Conservation (phyloP, 345 rosid genomes). For the Eucalyptus albens region DNA sequence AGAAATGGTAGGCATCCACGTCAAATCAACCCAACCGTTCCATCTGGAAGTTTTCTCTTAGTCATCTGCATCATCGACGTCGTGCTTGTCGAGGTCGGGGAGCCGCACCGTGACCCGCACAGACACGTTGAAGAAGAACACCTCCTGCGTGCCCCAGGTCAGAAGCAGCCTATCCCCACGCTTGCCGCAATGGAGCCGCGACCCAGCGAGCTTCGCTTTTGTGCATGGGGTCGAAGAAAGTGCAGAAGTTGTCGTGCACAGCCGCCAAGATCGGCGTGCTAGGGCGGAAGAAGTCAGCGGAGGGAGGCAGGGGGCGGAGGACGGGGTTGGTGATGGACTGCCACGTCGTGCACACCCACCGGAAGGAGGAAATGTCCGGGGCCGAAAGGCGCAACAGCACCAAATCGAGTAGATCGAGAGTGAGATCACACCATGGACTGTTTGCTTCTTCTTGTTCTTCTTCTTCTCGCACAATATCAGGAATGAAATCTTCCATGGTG, state of each 20-base stretch:
- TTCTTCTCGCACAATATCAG: neutral
- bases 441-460: neutral
- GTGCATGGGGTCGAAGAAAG: neutral
- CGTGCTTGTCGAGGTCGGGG: neutral
- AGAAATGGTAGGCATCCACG: too few species aligned
- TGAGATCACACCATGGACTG: neutral
- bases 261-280: neutral
- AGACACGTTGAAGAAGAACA: neutral
- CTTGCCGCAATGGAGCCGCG: neutral
- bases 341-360: neutral
- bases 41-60: too few species aligned
- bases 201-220: neutral
- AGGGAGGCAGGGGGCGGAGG: neutral
- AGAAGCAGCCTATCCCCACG: neutral
- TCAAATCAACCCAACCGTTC: too few species aligned
- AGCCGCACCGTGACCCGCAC: neutral
- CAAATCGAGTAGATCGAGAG: neutral
- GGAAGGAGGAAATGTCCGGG: neutral
- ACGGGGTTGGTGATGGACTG: neutral
- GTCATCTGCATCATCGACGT: too few species aligned
- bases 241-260: neutral
- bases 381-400: neutral
- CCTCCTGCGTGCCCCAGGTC: neutral
- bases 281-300: neutral
- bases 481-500: neutral